A percentile compares a stretch with the other conserved stretches of the same genome.
phyloP scores from a whole-genome alignment of 768 basidiomycete genomes.

The Trametes cubensis region DNA sequence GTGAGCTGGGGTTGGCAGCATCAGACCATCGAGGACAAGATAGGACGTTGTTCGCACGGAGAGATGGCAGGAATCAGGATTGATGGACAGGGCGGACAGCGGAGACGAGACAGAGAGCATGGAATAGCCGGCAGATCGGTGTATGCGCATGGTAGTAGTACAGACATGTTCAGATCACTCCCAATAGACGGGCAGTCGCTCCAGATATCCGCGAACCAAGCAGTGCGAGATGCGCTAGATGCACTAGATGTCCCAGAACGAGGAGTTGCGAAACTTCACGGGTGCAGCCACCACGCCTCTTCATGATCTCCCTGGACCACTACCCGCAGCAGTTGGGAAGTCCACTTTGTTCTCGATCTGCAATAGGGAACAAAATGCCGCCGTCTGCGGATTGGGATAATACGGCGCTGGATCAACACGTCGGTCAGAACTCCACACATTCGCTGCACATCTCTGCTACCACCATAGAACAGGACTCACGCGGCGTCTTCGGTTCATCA shows the following conservation, averaged over 20 bases:
- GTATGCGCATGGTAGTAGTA: not conserved
- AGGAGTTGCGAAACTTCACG: not conserved
- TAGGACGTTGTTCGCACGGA: not conserved
- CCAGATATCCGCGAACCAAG: no score
- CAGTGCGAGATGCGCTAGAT: no score
- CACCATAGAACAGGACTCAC: conserved; percentile 34
- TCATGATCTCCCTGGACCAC: not conserved
- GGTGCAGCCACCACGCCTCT: not conserved
- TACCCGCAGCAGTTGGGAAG: not conserved
- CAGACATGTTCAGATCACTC: no score
- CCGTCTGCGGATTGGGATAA: conserved; percentile 90
- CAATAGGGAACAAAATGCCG: conserved; percentile 80
- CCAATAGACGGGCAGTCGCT: no score
- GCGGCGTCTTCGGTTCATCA: conserved; percentile 38
- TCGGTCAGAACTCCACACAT: not conserved
- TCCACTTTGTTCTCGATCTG: conserved; percentile 72
- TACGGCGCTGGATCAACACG: conserved; percentile 55
- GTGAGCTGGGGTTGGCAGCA: no score
- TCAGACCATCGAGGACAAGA: not conserved
- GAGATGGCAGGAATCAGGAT: not conserved
- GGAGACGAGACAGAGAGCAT: not conserved
- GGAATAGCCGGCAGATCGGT: not conserved
- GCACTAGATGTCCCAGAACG: no score
- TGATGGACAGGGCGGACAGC: not conserved
- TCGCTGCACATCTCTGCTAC: not conserved